Percentiles rank a stretch among this genome's conserved stretches.
These are phyloP conservation scores for Vitis hybrid DNA, from an alignment of 177 flowering plant genomes.

Conservation along the genomic window DNA sequence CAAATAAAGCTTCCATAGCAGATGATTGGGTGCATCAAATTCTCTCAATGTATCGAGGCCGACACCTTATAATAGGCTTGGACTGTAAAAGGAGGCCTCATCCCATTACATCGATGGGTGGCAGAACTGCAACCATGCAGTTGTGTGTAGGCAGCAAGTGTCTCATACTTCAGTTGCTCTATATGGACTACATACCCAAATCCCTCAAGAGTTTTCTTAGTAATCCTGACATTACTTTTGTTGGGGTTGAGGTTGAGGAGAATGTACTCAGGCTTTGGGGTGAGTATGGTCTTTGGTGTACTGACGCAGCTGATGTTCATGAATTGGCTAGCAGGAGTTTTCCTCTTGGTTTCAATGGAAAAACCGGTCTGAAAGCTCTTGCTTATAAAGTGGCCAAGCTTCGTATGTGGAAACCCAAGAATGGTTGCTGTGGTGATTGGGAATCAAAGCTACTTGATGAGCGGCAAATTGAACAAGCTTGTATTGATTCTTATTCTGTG, in stretches of 20 bases:
- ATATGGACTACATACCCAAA: constrained; percentile 30
- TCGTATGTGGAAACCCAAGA: constrained; percentile 1
- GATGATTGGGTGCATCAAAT: constrained; percentile 11
- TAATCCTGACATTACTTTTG: constrained; percentile 25
- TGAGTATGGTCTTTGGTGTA: constrained; percentile 28
- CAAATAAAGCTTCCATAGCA: constrained; percentile 6
- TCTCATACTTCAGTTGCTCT: constrained; percentile 32
- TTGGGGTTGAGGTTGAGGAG: constrained; percentile 31
- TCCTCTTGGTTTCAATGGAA: not conserved
- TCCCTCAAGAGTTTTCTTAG: constrained; percentile 24
- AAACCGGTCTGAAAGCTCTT: constrained; percentile 3
- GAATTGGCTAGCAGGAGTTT: not conserved
- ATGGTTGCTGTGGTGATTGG: not conserved
- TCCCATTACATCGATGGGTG: constrained; percentile 8
- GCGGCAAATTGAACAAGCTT: not conserved
- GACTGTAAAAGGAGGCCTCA: constrained; percentile 34
- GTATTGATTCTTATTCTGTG: not conserved
- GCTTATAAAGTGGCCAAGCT: not conserved
- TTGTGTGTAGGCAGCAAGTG: constrained; percentile 35
- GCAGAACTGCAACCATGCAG: constrained; percentile 40
- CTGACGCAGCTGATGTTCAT: not conserved
- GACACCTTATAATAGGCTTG: constrained; percentile 20
- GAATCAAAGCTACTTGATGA: constrained; percentile 3
- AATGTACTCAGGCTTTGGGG: constrained; percentile 23
- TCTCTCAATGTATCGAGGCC: not conserved